A percentile compares a stretch with the other conserved stretches of the same genome.
These are phyloP conservation scores for Alternaria gaisen DNA, from an alignment of 2,329 filamentous ascomycete species.

Conservation along the genomic window DNA sequence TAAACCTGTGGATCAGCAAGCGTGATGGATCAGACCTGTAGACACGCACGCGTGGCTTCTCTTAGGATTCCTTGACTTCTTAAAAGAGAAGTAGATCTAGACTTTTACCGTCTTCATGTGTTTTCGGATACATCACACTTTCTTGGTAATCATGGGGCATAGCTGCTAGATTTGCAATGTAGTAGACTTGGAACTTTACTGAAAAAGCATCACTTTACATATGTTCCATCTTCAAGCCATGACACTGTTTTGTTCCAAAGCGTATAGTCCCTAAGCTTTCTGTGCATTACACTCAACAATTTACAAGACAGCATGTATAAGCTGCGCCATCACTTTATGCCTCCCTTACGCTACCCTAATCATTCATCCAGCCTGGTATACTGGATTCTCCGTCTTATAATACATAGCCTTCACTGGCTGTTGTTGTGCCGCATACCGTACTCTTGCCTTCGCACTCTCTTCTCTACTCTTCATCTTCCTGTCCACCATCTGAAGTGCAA, in stretches of 20 bases:
- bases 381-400: conserved; percentile 15
- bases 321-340: too few species aligned
- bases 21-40: too few species aligned
- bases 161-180: neutral
- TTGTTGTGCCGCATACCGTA: neutral
- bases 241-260: too few species aligned
- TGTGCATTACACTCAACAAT: neutral
- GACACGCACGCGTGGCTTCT: too few species aligned
- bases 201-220: too few species aligned
- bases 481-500: conserved; percentile 4
- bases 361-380: conserved; percentile 13
- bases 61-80: too few species aligned
- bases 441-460: neutral
- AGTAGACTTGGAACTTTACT: neutral
- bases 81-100: too few species aligned
- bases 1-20: too few species aligned
- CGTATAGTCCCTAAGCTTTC: neutral
- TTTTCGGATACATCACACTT: neutral
- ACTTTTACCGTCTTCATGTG: too few species aligned
- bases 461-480: conserved; percentile 9
- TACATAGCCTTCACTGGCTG: conserved; percentile 9
- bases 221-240: too few species aligned
- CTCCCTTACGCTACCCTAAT: neutral
- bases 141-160: neutral
- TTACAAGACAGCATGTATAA: neutral